Base-by-base conservation (phyloP, 2,329 filamentous ascomycete species). In the Alternaria alternata region DNA sequence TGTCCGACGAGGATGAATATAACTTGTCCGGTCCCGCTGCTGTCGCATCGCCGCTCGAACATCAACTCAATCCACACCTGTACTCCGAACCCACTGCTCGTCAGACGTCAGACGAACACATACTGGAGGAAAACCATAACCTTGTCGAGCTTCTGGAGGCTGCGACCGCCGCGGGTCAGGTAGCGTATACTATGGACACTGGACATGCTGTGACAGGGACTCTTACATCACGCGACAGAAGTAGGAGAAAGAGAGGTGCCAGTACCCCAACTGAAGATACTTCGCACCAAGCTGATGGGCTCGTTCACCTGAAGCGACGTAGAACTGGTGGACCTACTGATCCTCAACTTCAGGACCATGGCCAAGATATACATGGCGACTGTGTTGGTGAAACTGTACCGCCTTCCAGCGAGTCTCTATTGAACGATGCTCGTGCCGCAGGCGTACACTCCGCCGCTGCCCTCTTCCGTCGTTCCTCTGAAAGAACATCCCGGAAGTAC, bases 401-500 rank as follows among this genome's bases (percentile, higher is more conserved):
- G 22, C 68, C 66, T 9, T 61, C 68, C 28, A 65, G 44, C 57
- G 67, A 73, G 18, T 44, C 54, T 53, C 56, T 69, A 3, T 61
- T 73, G 8, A 53, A 77, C 2, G 81, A 84, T 62, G 80, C 82
- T 46, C 82, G 82, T 32, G 79, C 83, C 22, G 80, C 81, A 38
- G 84, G 83, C 48, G 79, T 86, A 5, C 83, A 86, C 72, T 78
- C 75, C 22, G 85, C 84, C 1, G 83, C 83, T 1, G 84, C 85
- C 3, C 76, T 86, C 9, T 87, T 86, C 64, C 80, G 85, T 12
- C 71, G 66, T n/a, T 59, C 76, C 9, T 74, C 74, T 1, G 67
- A 70, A 14, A 72, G 81, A 3, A 78, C 79, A 34, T 81, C 82
- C 51, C 85, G 85, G 71, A 87, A 87, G 66, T 83, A 85, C 66